phyloP scores from a whole-genome alignment of 139 green algal genomes.

The Chlorella sp. region DNA sequence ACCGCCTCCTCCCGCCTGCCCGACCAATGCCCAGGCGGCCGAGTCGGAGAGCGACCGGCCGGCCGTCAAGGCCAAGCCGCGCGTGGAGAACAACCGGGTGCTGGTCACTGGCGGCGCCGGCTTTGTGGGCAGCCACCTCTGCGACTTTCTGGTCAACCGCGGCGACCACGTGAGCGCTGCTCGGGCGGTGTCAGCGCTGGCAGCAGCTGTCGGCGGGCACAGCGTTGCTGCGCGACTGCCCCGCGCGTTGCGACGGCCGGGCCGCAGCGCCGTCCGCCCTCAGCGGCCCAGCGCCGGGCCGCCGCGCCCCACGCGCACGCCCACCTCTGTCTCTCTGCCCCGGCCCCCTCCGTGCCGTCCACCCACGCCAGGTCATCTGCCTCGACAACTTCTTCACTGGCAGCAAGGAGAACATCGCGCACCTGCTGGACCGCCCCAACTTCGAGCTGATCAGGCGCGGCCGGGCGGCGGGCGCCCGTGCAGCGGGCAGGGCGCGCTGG shows the following conservation, averaged over 20 bases:
- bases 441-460: constrained; percentile 94
- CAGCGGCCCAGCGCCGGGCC: no score
- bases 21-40: no score
- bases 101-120: constrained; percentile 95
- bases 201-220: not conserved
- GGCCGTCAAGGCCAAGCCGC: constrained; percentile 85
- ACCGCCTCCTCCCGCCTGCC: no score
- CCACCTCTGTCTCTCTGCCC: no score
- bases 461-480: no score
- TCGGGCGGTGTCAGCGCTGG: not conserved
- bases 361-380: constrained; percentile 98
- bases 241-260: no score
- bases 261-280: no score
- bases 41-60: no score
- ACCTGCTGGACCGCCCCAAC: constrained; percentile 88
- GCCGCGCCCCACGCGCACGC: no score
- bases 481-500: no score
- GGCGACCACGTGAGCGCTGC: constrained; percentile 80
- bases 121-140: constrained; percentile 97
- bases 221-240: no score
- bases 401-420: constrained; percentile 92
- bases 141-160: constrained; percentile 85
- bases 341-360: no score
- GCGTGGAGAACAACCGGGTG: constrained; percentile 79
- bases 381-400: constrained; percentile 99